Base-by-base conservation (phyloP, 768 basidiomycete species). In the Exidia glandulosa region DNA sequence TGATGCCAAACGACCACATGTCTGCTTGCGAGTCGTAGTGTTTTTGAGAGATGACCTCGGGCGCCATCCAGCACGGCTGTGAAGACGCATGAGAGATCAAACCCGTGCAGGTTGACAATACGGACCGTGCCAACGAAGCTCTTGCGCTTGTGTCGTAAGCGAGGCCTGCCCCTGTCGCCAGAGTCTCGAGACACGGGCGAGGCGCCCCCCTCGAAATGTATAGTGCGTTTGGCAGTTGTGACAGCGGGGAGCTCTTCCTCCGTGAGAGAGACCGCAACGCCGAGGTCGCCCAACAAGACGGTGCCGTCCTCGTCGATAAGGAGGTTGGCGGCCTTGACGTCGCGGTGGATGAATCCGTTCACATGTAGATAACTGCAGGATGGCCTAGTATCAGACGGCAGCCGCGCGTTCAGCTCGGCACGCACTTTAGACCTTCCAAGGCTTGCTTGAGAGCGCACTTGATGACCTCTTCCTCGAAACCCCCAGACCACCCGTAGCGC, bases 1-100 rank as follows among this genome's bases (percentile, higher is more conserved):
- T 95, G 61, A 97, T 94, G 13, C 91, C 94, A 69, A 96, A 89
- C 60, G 90, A 93, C 93, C 94, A 97, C 60, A 97, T 94, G 68
- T 97, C 94, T 23, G 91, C 91, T 63, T 85, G 81, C 13, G 84
- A 80, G 68, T 94, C 92, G 69, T 94, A 95, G 59, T 83, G 81
- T 64, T 81, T 81, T 56, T 92, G 88, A 64, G 87, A 81, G 54
- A 97, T 89, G 27, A 96, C 80, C 66, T 97, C 94, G 2, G 94
- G 94, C 0, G 94, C 91, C 94, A 96, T 97, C 91, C 91, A 96
- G 69, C 89, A 91, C 1, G 94, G 94, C 83, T 85, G 27, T 32
- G 45, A 12, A 27, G 12, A 57, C 13, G 57, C 55, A 33, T 36
- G 45, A 27, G n/a, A n/a, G n/a, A 10, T 19, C 54, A 23, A 27